These are phyloP conservation scores for Pseudogymnoascus sp. DNA, from an alignment of 2,329 filamentous ascomycete genomes.

Conservation along the genomic window DNA sequence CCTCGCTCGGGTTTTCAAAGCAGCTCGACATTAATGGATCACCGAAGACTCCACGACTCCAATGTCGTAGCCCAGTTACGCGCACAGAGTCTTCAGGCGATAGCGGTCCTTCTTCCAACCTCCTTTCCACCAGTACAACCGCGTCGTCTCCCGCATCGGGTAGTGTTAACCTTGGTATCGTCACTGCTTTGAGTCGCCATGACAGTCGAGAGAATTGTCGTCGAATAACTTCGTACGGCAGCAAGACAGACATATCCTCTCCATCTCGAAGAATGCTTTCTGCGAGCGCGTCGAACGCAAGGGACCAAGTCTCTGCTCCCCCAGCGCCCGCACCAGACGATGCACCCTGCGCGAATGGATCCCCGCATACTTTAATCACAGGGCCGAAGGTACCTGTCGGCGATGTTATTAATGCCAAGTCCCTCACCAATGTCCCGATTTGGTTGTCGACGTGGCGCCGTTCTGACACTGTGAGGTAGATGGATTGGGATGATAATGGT, in stretches of 20 bases:
- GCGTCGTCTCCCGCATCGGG: slow-evolving; percentile 44
- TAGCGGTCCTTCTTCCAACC: slow-evolving; percentile 11
- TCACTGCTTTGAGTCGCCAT: slow-evolving; percentile 46
- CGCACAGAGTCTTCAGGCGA: slow-evolving; percentile 22
- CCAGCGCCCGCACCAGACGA: slow-evolving; percentile 10
- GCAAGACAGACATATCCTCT: slow-evolving; percentile 50
- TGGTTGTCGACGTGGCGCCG: slow-evolving; percentile 23
- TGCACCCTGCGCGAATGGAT: slow-evolving; percentile 13
- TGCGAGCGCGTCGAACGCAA: slow-evolving; percentile 49
- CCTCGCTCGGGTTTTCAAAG: slow-evolving; percentile 39
- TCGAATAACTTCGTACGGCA: slow-evolving; percentile 51
- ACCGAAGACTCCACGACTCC: slow-evolving; percentile 52
- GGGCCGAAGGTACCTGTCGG: slow-evolving; percentile 25
- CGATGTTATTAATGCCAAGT: slow-evolving; percentile 23
- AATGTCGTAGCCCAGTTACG: slow-evolving; percentile 48
- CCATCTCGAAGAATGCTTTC: slow-evolving; percentile 51
- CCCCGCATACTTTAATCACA: slow-evolving; percentile 21
- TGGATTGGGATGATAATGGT: slow-evolving; percentile 22
- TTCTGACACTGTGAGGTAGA: slow-evolving; percentile 22
- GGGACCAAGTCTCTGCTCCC: slow-evolving; percentile 42
- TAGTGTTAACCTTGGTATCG: slow-evolving; percentile 44
- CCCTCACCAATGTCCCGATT: slow-evolving; percentile 23
- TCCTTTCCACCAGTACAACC: slow-evolving; percentile 40
- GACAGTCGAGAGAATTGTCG: slow-evolving; percentile 43
- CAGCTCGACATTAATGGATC: slow-evolving; percentile 48